Conservation (phyloP, 768 basidiomycete genomes). For the Paxillus ammoniavirescens region DNA sequence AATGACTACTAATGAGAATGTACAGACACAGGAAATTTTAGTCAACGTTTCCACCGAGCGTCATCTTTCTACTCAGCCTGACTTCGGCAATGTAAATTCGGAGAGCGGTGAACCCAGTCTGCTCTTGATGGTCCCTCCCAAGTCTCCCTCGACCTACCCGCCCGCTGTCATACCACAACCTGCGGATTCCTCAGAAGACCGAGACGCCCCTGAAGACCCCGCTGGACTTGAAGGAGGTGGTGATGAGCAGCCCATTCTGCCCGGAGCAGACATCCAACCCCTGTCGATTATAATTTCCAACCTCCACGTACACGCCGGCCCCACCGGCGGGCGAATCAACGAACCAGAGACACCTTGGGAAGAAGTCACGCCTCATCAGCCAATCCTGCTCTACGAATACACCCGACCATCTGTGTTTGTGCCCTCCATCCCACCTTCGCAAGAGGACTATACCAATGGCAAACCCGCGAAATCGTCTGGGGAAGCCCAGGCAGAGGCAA, state of each 20-base stretch:
- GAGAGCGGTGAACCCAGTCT: neutral
- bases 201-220: neutral
- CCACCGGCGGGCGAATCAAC: neutral
- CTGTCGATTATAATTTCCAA: neutral
- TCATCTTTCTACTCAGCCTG: neutral
- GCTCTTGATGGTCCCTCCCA: neutral
- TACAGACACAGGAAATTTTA: slow-evolving; percentile 4
- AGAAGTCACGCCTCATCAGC: neutral
- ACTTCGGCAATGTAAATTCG: neutral
- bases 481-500: neutral
- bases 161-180: neutral
- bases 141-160: neutral
- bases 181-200: neutral
- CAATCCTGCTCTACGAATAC: neutral
- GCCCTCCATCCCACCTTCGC: neutral
- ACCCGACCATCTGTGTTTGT: neutral
- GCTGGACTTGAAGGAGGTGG: neutral
- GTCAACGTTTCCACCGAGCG: neutral
- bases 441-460: neutral
- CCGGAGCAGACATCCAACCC: neutral
- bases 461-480: neutral
- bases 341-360: neutral
- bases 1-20: neutral
- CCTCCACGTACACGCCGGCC: neutral
- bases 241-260: neutral